Conservation (phyloP, 139 green algal genomes). For the Mesotaenium endlicherianum region DNA sequence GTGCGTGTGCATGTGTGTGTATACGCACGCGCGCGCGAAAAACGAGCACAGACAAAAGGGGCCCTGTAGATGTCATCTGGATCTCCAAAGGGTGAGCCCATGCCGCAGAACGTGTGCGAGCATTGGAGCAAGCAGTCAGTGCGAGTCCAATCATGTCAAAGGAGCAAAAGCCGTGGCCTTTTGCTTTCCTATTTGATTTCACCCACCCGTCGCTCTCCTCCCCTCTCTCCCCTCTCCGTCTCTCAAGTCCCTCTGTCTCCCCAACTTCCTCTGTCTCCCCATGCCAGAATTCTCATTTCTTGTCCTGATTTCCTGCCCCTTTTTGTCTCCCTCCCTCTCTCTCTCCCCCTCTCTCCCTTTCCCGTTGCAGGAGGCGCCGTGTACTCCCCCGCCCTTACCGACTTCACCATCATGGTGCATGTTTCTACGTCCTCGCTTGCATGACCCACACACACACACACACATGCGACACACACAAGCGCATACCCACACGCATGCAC, state of each 20-base stretch:
- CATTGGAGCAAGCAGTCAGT: no score
- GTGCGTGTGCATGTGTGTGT: background rate
- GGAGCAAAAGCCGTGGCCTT: no score
- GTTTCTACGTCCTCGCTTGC: slow-evolving; percentile 13
- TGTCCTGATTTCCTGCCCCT: background rate
- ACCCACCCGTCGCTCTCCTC: background rate
- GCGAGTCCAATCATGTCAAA: no score
- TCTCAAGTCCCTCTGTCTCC: background rate
- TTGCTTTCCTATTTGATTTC: no score
- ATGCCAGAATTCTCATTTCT: background rate
- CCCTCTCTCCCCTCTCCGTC: background rate
- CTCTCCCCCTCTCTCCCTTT: background rate
- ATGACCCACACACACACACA: no score
- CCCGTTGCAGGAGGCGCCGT: slow-evolving; percentile 59
- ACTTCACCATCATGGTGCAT: slow-evolving; percentile 73
- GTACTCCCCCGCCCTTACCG: slow-evolving; percentile 72
- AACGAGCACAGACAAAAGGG: no score
- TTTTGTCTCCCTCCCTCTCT: background rate
- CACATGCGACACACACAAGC: no score
- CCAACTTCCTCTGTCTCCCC: background rate
- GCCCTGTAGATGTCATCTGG: no score
- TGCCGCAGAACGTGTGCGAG: no score
- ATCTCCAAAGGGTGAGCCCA: no score
- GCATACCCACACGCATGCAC: no score
- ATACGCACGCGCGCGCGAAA: no score